A percentile compares a stretch with the other conserved stretches of the same genome.
phyloP scores from a whole-genome alignment of 768 basidiomycete genomes.

The Termitomyces sp. region DNA sequence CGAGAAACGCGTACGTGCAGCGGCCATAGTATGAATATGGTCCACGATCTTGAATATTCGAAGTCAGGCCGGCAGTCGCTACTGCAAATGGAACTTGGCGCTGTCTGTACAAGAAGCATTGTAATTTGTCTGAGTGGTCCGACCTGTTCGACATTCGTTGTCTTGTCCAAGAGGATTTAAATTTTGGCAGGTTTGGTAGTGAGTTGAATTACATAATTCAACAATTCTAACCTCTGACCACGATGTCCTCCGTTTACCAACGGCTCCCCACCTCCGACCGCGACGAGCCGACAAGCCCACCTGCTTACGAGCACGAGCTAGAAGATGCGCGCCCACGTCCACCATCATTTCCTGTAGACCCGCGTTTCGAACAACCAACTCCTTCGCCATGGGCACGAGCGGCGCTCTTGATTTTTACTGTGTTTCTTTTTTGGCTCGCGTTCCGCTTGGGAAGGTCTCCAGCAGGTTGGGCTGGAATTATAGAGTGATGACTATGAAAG shows the following conservation, averaged over 20 bases:
- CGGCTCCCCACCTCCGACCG: conserved; percentile 9
- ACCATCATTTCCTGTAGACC: conserved; percentile 10
- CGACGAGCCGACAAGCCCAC: neutral
- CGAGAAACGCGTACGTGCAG: too few species aligned
- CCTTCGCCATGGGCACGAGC: conserved; percentile 13
- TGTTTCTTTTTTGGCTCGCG: conserved; percentile 12
- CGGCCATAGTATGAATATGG: too few species aligned
- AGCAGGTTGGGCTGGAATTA: conserved; percentile 11
- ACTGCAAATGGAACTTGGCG: too few species aligned
- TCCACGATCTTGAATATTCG: too few species aligned
- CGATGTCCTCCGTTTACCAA: conserved; percentile 12
- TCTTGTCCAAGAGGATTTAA: too few species aligned
- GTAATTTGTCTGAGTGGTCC: too few species aligned
- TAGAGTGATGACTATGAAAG: neutral
- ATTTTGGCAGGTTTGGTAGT: too few species aligned
- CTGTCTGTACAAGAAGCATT: too few species aligned
- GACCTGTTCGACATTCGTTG: too few species aligned
- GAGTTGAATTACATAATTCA: neutral
- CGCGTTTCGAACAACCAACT: conserved; percentile 13
- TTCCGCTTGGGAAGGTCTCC: conserved; percentile 16
- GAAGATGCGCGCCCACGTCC: conserved; percentile 12
- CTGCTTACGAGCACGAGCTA: conserved; percentile 5
- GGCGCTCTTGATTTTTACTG: conserved; percentile 11
- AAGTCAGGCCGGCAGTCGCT: too few species aligned
- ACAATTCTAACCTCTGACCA: neutral